A percentile compares a stretch with the other conserved stretches of the same genome.
Evolutionary conservation across 2,329 filamentous ascomycete species (phyloP).

Genomic region (Colletotrichum spaethianum): DNA sequence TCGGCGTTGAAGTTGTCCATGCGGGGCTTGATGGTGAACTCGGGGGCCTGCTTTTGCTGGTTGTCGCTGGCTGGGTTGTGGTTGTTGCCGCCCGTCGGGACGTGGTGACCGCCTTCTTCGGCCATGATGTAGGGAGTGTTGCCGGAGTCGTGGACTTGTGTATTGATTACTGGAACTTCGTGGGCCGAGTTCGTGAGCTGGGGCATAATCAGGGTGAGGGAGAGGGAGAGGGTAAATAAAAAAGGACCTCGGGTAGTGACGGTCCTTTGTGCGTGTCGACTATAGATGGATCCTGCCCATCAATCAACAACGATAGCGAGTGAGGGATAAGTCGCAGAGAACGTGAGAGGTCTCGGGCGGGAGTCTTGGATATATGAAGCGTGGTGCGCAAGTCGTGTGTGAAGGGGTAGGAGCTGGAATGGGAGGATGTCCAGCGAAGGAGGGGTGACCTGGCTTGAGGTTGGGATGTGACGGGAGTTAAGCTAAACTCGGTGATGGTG

Average conservation of each 20-base stretch:
- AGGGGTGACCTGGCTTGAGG: slow-evolving; percentile 12
- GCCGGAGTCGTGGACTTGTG: slow-evolving; percentile 12
- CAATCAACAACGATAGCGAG: slow-evolving; percentile 11
- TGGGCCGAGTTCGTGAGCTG: slow-evolving; percentile 4
- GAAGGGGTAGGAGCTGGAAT: slow-evolving; percentile 11
- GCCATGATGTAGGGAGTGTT: slow-evolving; percentile 30
- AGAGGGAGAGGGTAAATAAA: not conserved
- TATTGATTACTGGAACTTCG: slow-evolving; percentile 35
- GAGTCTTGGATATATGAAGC: slow-evolving; percentile 27
- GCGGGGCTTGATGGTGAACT: slow-evolving; percentile 30
- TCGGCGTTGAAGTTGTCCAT: slow-evolving; percentile 24
- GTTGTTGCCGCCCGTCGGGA: slow-evolving; percentile 4
- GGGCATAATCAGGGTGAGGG: slow-evolving; percentile 18
- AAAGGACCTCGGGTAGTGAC: slow-evolving; percentile 3
- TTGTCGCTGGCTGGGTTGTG: slow-evolving; percentile 32
- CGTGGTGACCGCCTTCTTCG: slow-evolving; percentile 33
- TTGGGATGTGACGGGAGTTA: slow-evolving; percentile 13
- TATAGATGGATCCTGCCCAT: not conserved
- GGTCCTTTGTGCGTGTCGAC: slow-evolving; percentile 7
- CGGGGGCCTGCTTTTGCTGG: slow-evolving; percentile 6
- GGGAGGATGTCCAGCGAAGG: not conserved
- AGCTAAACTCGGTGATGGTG: slow-evolving; percentile 13
- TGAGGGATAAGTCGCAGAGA: slow-evolving; percentile 15
- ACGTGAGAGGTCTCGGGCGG: slow-evolving; percentile 9
- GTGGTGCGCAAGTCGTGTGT: slow-evolving; percentile 17